Evolutionary conservation across 1,284 basidiomycete species (phyloP).

Genomic region (Cryptococcus sp.): DNA sequence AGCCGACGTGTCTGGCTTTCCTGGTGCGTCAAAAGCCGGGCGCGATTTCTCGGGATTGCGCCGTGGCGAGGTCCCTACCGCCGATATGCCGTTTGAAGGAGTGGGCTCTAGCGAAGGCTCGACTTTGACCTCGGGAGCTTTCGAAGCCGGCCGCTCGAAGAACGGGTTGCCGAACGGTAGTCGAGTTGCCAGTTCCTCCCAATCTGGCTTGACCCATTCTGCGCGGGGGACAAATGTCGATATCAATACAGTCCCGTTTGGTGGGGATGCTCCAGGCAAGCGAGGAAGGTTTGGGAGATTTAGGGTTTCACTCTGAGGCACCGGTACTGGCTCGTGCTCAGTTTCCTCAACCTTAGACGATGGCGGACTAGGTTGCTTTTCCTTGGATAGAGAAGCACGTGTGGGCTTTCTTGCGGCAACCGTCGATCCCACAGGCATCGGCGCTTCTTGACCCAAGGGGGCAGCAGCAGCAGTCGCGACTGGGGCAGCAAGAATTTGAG

Average conservation of each 20-base stretch:
- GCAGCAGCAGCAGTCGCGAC: constrained; percentile 4
- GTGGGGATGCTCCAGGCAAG: constrained; percentile 25
- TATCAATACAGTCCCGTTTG: constrained; percentile 31
- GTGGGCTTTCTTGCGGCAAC: constrained; percentile 8
- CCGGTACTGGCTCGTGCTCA: neutral
- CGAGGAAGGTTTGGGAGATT: constrained; percentile 13
- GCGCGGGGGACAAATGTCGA: constrained; percentile 30
- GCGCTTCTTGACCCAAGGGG: constrained; percentile 4
- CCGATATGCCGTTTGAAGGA: too few relatives aligned
- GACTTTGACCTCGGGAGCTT: neutral
- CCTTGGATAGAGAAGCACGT: constrained; percentile 9
- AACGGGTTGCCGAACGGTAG: constrained; percentile 35
- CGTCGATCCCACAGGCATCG: neutral
- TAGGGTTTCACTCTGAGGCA: neutral
- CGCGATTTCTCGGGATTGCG: too few relatives aligned
- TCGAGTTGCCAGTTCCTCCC: constrained; percentile 21
- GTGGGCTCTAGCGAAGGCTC: too few relatives aligned
- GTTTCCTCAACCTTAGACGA: neutral
- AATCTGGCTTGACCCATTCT: constrained; percentile 30
- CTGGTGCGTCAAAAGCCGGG: too few relatives aligned
- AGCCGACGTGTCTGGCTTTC: neutral
- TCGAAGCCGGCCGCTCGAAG: constrained; percentile 5
- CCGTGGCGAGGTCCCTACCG: too few relatives aligned
- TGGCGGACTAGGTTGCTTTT: neutral
- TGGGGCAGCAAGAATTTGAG: constrained; percentile 1